Evolutionary conservation across 805 yeast genomes (phyloP).

Genomic region (Ogataea paradorogensis): DNA sequence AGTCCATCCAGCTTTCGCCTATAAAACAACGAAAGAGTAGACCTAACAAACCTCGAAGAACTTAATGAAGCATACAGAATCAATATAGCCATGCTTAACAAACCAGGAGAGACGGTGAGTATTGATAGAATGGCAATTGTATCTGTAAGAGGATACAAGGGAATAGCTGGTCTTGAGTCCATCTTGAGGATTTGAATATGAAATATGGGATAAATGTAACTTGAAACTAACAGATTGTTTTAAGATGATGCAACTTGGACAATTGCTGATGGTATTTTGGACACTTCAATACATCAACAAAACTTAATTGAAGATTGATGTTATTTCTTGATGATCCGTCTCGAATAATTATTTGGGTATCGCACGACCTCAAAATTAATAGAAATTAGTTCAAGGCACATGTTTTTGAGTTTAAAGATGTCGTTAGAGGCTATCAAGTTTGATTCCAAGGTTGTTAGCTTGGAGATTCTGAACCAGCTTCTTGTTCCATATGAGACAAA

Average conservation of each 20-base stretch:
- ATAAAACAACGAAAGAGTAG: slow-evolving; percentile 26
- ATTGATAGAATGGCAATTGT: slow-evolving; percentile 30
- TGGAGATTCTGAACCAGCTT: slow-evolving; percentile 77
- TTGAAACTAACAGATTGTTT: neutral
- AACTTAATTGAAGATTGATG: neutral
- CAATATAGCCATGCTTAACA: slow-evolving; percentile 24
- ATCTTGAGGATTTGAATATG: slow-evolving; percentile 41
- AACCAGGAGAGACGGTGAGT: slow-evolving; percentile 27
- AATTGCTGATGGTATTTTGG: slow-evolving; percentile 1
- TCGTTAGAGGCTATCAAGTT: slow-evolving; percentile 68
- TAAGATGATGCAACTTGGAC: neutral
- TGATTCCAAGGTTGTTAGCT: slow-evolving; percentile 40
- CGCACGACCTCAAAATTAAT: slow-evolving; percentile 2
- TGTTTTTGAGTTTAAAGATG: slow-evolving; percentile 17
- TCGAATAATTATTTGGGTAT: neutral
- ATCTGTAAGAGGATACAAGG: slow-evolving; percentile 27
- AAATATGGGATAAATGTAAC: neutral
- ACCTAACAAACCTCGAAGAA: slow-evolving; percentile 26
- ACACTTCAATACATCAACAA: slow-evolving; percentile 4
- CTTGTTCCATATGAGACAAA: slow-evolving; percentile 74
- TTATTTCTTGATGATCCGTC: neutral
- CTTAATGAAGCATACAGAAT: slow-evolving; percentile 26
- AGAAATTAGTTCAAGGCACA: slow-evolving; percentile 1
- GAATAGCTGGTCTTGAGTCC: slow-evolving; percentile 36
- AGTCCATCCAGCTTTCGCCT: slow-evolving; percentile 25